Base-by-base conservation (phyloP, 306 rosid genomes). In the Vachellia pachyceras region DNA sequence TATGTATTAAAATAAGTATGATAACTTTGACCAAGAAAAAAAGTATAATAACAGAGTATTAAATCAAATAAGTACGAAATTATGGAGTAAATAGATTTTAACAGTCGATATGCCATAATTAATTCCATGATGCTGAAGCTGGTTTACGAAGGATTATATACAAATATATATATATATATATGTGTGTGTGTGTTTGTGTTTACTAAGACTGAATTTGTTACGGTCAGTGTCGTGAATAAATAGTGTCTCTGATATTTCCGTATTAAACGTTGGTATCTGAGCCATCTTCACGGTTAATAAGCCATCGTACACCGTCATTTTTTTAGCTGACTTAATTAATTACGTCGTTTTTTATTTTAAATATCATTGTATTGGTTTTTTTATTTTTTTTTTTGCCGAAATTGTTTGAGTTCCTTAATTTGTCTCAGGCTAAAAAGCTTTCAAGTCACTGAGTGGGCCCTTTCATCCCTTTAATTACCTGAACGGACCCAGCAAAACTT, bases 201-300 rank as follows among this genome's bases (percentile, higher is more conserved):
- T n/a, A n/a, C n/a, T n/a, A n/a, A n/a, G 84, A 60, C 37, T 72
- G 61, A 72, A 81, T 78, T 77, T 86, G 81, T 46, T 82, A 65
- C 83, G 85, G 64, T 22, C 64, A 57, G n/a, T 3, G 90, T 88
- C 85, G 83, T 77, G 79, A 72, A 14, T 82, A 79, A 84, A 75
- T 79, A 63, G 6, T 85, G 39, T 82, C n/a, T 52, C 76, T 10
- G 7, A 11, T 12, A 8, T 57, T 22, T 57, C 35, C 22, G 23
- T 22, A 9, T 22, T 57, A 6, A 22, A 35, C 3, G 35, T 22
- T 10, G 64, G 17, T 5, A 58, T 10, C 17, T 58, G 66, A 58
- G 36, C 66, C 65, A 29, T 58, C 66, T 23, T 11, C 35, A 23
- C 15, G 37, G 17, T 23, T 23, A 23, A 23, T 29, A 23, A 58